Base-by-base conservation (phyloP, 2,329 filamentous ascomycete genomes). In the Septoria linicola region DNA sequence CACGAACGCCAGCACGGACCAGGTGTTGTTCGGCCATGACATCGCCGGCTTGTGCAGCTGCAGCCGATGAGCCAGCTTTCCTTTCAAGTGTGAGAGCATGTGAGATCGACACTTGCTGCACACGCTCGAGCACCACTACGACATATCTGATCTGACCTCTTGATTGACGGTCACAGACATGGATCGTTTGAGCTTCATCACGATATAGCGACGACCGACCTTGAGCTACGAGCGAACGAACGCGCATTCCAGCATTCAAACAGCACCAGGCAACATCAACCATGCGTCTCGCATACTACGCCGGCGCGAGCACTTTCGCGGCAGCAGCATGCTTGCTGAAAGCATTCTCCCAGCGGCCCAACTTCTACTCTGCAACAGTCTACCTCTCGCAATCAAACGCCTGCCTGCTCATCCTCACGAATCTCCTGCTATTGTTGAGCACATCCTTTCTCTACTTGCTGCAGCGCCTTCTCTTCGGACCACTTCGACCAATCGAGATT, bases 341-440 rank as follows among this genome's bases (percentile, higher is more conserved):
- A 68, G 92, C 93, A 56, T 92, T 97, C 72, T 87, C 93, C 67
- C 89, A 97, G 74, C 84, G 93, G 59, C 86, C 93, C 58, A 99
- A 99, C 73, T 99, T 97, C 78, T 99, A 99, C 75, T 95, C 92
- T 48, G 91, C 93, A 60, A 93, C 90, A 74, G 93, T 99, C 41
- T 96, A 97, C 73, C 83, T 99, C 43, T 89, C 91, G 34, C 92
- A 97, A 73, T 96, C 90, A 72, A 97, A 93, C 75, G 85, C 95
- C 63, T 97, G 92, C 68, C 77, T 97, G 46, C 88, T 97, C 82
- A 91, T 96, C 58, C 78, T 99, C 63, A 88, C 92, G 66, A 99
- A 99, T 69, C 80, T 97, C 61, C 83, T 89, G 52, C 83, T 97
- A 53, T 80, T 99, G 46, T 70, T 88, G 53, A 90, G 91, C 54